Percentiles rank a stretch among this genome's conserved stretches.
phyloP scores from a whole-genome alignment of 768 basidiomycete species.

The Coprinopsis cinerea region DNA sequence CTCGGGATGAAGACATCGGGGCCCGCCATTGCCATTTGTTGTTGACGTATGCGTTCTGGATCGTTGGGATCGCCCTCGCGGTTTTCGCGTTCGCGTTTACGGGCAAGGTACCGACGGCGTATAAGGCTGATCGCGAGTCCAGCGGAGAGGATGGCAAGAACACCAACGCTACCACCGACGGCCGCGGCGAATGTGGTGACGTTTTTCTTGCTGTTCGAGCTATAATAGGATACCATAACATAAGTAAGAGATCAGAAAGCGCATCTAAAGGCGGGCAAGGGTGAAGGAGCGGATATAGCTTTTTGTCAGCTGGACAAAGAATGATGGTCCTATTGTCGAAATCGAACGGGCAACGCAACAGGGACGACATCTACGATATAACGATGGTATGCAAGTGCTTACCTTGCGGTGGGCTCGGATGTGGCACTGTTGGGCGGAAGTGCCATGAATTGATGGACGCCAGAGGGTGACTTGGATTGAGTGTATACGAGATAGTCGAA shows the following conservation, averaged over 20 bases:
- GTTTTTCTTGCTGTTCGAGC: conserved; percentile 27
- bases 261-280: neutral
- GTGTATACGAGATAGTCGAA: conserved; percentile 46
- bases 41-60: conserved; percentile 8
- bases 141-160: conserved; percentile 40
- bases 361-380: no score
- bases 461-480: conserved; percentile 10
- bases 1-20: conserved; percentile 48
- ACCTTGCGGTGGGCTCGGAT: no score
- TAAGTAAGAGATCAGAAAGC: conserved; percentile 16
- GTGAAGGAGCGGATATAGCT: conserved; percentile 2
- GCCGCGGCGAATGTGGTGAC: conserved; percentile 49
- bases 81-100: conserved; percentile 33
- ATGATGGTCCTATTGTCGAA: no score
- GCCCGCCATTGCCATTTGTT: conserved; percentile 20
- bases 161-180: conserved; percentile 45
- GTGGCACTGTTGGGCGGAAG: no score
- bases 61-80: conserved; percentile 12
- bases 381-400: no score
- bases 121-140: conserved; percentile 48
- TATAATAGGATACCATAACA: no score
- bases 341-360: no score
- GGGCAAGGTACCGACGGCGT: conserved; percentile 36
- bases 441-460: neutral
- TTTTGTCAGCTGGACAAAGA: neutral